phyloP scores from a whole-genome alignment of 768 basidiomycete species.

The Paxillus rubicundulus region DNA sequence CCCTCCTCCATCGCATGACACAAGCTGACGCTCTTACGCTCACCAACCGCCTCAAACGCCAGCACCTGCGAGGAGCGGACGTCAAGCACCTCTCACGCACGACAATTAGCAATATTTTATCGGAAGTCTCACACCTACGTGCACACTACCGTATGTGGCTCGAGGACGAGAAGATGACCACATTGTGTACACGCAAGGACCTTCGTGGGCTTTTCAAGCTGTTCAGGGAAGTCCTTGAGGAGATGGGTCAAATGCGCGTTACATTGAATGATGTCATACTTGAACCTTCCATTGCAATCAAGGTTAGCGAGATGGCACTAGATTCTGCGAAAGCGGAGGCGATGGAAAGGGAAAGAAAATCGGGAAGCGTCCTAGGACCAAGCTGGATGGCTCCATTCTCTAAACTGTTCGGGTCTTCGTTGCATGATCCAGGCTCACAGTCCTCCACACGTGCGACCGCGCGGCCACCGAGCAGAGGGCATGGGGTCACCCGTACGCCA shows the following conservation, averaged over 20 bases:
- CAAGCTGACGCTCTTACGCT: conserved; percentile 85
- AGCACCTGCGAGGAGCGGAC: conserved; percentile 83
- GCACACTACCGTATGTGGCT: conserved; percentile 67
- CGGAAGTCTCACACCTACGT: conserved; percentile 69
- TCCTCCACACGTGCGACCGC: conserved; percentile 25
- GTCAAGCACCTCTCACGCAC: conserved; percentile 81
- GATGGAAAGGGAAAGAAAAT: conserved; percentile 32
- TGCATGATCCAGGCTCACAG: conserved; percentile 15
- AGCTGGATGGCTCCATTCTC: conserved; percentile 88
- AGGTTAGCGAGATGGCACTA: conserved; percentile 69
- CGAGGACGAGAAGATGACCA: conserved; percentile 70
- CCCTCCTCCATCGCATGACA: conserved; percentile 60
- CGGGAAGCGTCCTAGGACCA: conserved; percentile 35
- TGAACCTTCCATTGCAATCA: conserved; percentile 73
- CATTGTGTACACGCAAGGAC: conserved; percentile 72
- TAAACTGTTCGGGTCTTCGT: conserved; percentile 63
- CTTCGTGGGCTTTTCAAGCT: conserved; percentile 79
- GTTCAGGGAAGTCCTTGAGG: conserved; percentile 78
- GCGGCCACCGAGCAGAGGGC: conserved; percentile 26
- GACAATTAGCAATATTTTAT: conserved; percentile 71
- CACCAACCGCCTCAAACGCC: conserved; percentile 86
- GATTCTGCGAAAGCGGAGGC: conserved; percentile 52
- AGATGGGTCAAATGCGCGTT: conserved; percentile 78
- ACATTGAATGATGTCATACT: conserved; percentile 87
- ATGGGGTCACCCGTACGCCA: conserved; percentile 23